A percentile compares a stretch with the other conserved stretches of the same genome.
Evolutionary conservation across 108 stramenopile genomes (phyloP).

Genomic region (Cyclotella kingstonii): DNA sequence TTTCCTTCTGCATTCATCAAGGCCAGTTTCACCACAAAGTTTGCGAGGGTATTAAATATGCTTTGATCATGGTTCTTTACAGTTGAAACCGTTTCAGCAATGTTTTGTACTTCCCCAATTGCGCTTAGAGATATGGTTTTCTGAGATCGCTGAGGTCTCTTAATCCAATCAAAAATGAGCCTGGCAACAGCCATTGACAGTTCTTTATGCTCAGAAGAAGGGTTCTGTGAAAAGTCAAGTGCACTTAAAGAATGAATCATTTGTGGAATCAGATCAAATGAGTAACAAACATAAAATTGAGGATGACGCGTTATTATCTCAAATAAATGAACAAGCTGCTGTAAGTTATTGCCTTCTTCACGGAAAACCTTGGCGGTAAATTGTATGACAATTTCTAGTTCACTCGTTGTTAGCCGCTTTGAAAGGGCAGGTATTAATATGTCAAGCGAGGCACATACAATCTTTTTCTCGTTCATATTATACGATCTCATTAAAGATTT

Average conservation of each 20-base stretch:
- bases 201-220: constrained; percentile 60
- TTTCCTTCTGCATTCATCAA: constrained; percentile 74
- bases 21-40: constrained; percentile 79
- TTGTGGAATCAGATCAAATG: constrained; percentile 68
- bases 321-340: constrained; percentile 92
- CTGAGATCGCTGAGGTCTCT: neutral
- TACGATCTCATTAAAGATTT: constrained; percentile 74
- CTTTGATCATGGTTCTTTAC: constrained; percentile 9
- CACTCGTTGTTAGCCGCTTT: constrained; percentile 48
- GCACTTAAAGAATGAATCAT: constrained; percentile 83
- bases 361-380: constrained; percentile 85
- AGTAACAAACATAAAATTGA: constrained; percentile 57
- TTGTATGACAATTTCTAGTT: constrained; percentile 70
- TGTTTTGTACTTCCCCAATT: neutral
- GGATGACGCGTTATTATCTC: constrained; percentile 76
- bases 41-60: constrained; percentile 64
- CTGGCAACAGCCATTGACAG: constrained; percentile 80
- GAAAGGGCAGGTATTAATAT: constrained; percentile 83
- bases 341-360: constrained; percentile 89
- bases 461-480: constrained; percentile 78
- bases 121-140: too few relatives aligned
- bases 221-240: constrained; percentile 77
- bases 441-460: constrained; percentile 76
- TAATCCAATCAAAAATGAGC: constrained; percentile 83
- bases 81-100: neutral